phyloP scores from a whole-genome alignment of 2,329 filamentous ascomycete species.

The Xylaria arbuscula region DNA sequence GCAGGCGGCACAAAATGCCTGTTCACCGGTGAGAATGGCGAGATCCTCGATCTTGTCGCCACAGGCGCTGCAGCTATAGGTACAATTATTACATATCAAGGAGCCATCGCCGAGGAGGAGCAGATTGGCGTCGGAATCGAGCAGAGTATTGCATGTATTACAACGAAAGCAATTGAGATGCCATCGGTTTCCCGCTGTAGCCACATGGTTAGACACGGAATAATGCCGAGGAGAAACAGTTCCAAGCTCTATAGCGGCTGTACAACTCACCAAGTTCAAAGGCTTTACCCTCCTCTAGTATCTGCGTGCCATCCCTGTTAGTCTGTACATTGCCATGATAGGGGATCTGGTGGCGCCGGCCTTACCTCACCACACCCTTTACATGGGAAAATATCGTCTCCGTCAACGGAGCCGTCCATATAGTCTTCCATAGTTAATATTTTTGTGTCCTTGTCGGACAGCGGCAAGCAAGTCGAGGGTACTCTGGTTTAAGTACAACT shows the following conservation, averaged over 20 bases:
- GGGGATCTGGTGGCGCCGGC: slow-evolving; percentile 24
- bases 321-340: slow-evolving; percentile 29
- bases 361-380: slow-evolving; percentile 92
- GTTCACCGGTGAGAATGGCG: slow-evolving; percentile 95
- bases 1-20: slow-evolving; percentile 97
- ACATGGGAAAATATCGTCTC: slow-evolving; percentile 87
- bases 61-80: slow-evolving; percentile 97
- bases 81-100: slow-evolving; percentile 99
- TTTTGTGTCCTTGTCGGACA: slow-evolving; percentile 37
- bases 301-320: slow-evolving; percentile 64
- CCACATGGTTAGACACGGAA: slow-evolving; percentile 41
- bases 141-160: slow-evolving; percentile 92
- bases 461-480: slow-evolving; percentile 27
- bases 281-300: slow-evolving; percentile 97
- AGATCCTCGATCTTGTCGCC: slow-evolving; percentile 98
- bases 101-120: slow-evolving; percentile 97
- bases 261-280: slow-evolving; percentile 86
- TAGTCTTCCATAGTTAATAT: slow-evolving; percentile 67
- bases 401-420: slow-evolving; percentile 74
- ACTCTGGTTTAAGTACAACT: slow-evolving; percentile 3
- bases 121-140: slow-evolving; percentile 98
- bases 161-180: slow-evolving; percentile 99
- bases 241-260: not conserved
- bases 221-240: slow-evolving; percentile 7
- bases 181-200: slow-evolving; percentile 92